Base-by-base conservation (phyloP, 805 yeast species). In the Barnettozyma californica region DNA sequence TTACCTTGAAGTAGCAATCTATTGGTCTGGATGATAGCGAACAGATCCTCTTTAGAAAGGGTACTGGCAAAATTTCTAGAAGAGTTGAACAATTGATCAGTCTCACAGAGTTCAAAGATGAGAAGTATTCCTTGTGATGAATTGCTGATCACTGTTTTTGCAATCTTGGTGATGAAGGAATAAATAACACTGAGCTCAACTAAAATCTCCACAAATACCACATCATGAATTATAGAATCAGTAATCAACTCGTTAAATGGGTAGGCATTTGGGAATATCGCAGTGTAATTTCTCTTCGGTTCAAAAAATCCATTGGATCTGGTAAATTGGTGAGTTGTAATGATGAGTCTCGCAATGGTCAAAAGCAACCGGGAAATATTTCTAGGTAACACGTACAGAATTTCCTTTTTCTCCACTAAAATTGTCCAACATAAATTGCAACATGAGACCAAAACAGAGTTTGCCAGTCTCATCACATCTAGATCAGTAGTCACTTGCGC, bases 191-290 rank as follows among this genome's bases (percentile, higher is more conserved):
- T 71, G 43, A 87, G 62, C 61, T 89, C 97, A 38, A 86, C 68
- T 46, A 88, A 67, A 3, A 84, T 71, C 61, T 89, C 97, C 25
- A 82, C 87, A 48, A 85, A 71, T 1, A 74, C 69, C 53, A 81
- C 86, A 52, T 83, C 87, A 53, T 80, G 78, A 18, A 87, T 85
- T 40, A 82, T 71, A 0, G 95, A 83, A 60, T 89, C 96, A 54
- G 86, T 77, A 0, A 91, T 80, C 27, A 73, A 59, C 39, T 80
- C 83, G 43, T 68, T 67, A 59, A 84, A 83, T 16, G 95, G 96
- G 58, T 76, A 78, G 14, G 67, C 64, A 26, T 73, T 71, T 9
- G 94, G 95, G 69, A 88, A 90, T 37, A 87, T 66, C 25, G 71
- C 74, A 0, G 88, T 82, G 59, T 83, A 85, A 0, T 80, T 74